phyloP scores from a whole-genome alignment of 805 yeast genomes.

The Pichia insulana region DNA sequence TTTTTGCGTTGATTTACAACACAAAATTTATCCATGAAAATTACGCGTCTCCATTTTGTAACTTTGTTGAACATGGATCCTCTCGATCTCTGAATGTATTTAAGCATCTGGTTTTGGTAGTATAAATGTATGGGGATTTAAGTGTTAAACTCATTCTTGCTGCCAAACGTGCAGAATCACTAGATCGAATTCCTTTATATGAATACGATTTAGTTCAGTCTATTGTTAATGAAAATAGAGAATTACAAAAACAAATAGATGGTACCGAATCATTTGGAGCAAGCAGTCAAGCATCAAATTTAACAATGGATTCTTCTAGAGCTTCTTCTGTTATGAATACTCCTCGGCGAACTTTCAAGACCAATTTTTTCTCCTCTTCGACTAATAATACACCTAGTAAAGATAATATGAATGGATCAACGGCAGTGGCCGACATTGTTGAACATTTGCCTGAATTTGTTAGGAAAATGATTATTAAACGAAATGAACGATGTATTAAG shows the following conservation, averaged over 20 bases:
- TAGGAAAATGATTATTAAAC: conserved; percentile 64
- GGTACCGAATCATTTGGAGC: conserved; percentile 12
- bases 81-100: too few species aligned
- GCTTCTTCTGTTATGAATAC: conserved; percentile 1
- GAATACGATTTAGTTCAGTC: conserved; percentile 63
- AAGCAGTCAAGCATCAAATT: not conserved
- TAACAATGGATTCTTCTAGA: not conserved
- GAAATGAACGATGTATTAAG: conserved; percentile 83
- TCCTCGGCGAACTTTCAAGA: conserved; percentile 1
- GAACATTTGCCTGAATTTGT: conserved; percentile 61
- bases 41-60: too few species aligned
- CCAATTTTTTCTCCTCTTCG: conserved; percentile 7
- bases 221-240: conserved; percentile 63
- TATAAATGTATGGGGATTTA: conserved; percentile 75
- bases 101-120: too few species aligned
- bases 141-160: conserved; percentile 80
- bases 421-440: conserved; percentile 22
- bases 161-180: conserved; percentile 65
- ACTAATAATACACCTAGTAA: conserved; percentile 2
- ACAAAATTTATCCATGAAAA: too few species aligned
- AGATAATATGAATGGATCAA: not conserved
- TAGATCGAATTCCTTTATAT: conserved; percentile 61
- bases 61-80: too few species aligned
- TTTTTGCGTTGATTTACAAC: too few species aligned
- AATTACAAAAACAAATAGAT: conserved; percentile 50